phyloP scores from a whole-genome alignment of 768 basidiomycete genomes.

The Neoboletus magnificus region DNA sequence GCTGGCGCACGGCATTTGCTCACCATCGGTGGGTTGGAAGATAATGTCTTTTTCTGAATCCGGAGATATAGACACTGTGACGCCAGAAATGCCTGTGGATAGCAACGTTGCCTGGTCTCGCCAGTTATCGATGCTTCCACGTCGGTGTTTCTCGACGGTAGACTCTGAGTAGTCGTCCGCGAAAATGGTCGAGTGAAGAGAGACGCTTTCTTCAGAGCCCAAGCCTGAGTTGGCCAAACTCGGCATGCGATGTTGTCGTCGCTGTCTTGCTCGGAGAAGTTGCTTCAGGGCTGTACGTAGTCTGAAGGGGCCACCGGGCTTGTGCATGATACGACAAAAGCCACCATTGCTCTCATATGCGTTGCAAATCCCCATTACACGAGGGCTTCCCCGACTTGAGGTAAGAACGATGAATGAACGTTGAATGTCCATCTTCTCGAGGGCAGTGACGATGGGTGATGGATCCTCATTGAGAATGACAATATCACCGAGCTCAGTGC shows the following conservation, averaged over 20 bases:
- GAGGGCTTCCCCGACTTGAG: slow-evolving; percentile 62
- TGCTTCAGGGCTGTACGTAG: slow-evolving; percentile 62
- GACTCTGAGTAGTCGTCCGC: slow-evolving; percentile 21
- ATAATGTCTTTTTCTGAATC: slow-evolving; percentile 31
- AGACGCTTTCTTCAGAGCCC: slow-evolving; percentile 25
- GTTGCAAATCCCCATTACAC: slow-evolving; percentile 56
- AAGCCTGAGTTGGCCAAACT: slow-evolving; percentile 17
- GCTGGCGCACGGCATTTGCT: slow-evolving; percentile 15
- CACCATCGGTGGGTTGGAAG: slow-evolving; percentile 15
- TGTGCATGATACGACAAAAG: slow-evolving; percentile 85
- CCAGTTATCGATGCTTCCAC: slow-evolving; percentile 34
- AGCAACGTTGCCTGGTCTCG: slow-evolving; percentile 12
- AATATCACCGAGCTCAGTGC: slow-evolving; percentile 59
- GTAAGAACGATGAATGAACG: slow-evolving; percentile 77
- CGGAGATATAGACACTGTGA: slow-evolving; percentile 18
- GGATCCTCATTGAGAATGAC: slow-evolving; percentile 80
- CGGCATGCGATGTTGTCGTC: slow-evolving; percentile 26
- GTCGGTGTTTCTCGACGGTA: slow-evolving; percentile 25
- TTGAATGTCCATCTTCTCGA: slow-evolving; percentile 50
- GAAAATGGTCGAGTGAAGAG: slow-evolving; percentile 29
- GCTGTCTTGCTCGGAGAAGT: slow-evolving; percentile 31
- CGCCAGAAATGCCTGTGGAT: slow-evolving; percentile 6
- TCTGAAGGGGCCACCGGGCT: slow-evolving; percentile 81
- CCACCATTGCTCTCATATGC: slow-evolving; percentile 81
- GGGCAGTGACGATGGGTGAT: slow-evolving; percentile 52